These are phyloP conservation scores for Neurospora sp. DNA, from an alignment of 495 filamentous ascomycete genomes.

Conservation along the genomic window DNA sequence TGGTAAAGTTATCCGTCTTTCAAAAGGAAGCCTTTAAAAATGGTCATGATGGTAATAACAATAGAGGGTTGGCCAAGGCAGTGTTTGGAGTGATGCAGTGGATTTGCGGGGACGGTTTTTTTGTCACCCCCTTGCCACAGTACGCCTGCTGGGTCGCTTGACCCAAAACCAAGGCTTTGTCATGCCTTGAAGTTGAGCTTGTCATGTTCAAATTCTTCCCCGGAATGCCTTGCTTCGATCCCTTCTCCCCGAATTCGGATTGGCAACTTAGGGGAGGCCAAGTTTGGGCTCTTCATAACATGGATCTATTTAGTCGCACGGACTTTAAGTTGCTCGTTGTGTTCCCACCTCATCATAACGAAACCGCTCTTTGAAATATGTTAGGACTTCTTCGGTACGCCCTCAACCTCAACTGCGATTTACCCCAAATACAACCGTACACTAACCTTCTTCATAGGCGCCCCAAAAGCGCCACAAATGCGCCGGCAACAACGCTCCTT, in stretches of 20 bases:
- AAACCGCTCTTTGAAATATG: not conserved
- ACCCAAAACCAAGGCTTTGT: not conserved
- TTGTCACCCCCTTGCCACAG: not conserved
- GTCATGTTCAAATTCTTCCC: not conserved
- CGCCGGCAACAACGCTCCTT: not conserved
- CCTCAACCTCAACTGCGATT: too few species aligned
- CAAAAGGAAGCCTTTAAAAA: too few species aligned
- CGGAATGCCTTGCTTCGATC: not conserved
- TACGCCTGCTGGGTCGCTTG: not conserved
- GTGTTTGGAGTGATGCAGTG: too few species aligned
- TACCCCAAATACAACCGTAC: not conserved
- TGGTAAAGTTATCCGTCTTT: too few species aligned
- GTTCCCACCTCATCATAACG: not conserved
- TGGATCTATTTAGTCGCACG: not conserved
- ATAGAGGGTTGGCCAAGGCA: too few species aligned
- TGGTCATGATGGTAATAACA: too few species aligned
- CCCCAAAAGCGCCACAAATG: not conserved
- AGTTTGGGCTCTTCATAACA: not conserved
- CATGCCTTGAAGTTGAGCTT: not conserved
- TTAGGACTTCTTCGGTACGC: not conserved
- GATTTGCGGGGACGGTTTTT: too few species aligned
- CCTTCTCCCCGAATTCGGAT: not conserved
- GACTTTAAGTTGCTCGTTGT: not conserved
- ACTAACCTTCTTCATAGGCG: not conserved
- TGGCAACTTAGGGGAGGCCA: not conserved